Evolutionary conservation across 352 stramenopile genomes (phyloP).

Genomic region (Phytopythium montanum): DNA sequence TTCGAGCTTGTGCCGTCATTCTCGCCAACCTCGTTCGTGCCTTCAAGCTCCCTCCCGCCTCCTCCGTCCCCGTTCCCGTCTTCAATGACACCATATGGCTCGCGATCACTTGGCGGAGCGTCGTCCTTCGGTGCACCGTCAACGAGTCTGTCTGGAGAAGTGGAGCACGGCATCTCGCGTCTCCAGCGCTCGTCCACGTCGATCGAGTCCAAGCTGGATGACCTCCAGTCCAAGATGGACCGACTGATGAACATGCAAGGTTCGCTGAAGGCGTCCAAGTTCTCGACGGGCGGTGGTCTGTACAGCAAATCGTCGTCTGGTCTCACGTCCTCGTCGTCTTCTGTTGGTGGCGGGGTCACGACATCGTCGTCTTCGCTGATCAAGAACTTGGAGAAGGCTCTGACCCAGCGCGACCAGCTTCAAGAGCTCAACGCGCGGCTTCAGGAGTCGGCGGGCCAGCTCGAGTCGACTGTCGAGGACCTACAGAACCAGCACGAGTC

Average conservation of each 20-base stretch:
- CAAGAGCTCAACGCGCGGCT: slow-evolving; percentile 50
- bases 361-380: slow-evolving; percentile 37
- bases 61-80: slow-evolving; percentile 17
- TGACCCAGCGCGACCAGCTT: slow-evolving; percentile 60
- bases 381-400: slow-evolving; percentile 75
- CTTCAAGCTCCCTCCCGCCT: slow-evolving; percentile 14
- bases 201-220: slow-evolving; percentile 68
- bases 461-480: slow-evolving; percentile 59
- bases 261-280: slow-evolving; percentile 45
- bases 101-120: slow-evolving; percentile 12
- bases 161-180: slow-evolving; percentile 66
- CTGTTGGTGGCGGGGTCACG: slow-evolving; percentile 3
- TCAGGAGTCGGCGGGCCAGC: slow-evolving; percentile 39
- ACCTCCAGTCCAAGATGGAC: slow-evolving; percentile 81
- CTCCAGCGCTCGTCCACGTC: slow-evolving; percentile 75
- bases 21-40: slow-evolving; percentile 13
- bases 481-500: slow-evolving; percentile 53
- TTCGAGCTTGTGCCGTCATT: slow-evolving; percentile 32
- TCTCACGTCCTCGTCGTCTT: slow-evolving; percentile 32
- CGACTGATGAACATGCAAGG: slow-evolving; percentile 58
- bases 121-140: background rate
- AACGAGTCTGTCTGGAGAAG: slow-evolving; percentile 17
- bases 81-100: slow-evolving; percentile 25
- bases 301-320: slow-evolving; percentile 20
- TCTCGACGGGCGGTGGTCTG: slow-evolving; percentile 11